Base-by-base conservation (phyloP, 1,284 basidiomycete species). In the Pseudozyma hubeiensis region DNA sequence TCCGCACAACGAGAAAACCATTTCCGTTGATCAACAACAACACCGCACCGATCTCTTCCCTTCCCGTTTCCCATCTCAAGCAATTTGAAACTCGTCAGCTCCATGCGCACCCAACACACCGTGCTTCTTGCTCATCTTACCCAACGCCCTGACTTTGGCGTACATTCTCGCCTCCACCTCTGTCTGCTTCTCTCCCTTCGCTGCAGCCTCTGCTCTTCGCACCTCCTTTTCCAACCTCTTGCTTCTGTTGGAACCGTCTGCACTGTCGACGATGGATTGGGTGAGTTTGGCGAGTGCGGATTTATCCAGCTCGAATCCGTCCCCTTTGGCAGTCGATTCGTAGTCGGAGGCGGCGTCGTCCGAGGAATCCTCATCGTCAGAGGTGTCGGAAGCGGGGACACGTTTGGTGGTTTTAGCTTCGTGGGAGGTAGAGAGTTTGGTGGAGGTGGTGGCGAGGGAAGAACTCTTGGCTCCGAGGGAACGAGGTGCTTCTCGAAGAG, bases 401-500 rank as follows among this genome's bases (percentile, higher is more conserved):
- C 46, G 46, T 17, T 46, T 56, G 24, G 40, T 62, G 47, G 44
- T 64, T n/a, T 40, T 48, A 14, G 46, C 55, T 40, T 51, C 49
- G 5, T 41, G 31, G n/a, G 62, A 17, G 39, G 40, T 44, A 2
- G 45, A 7, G n/a, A 7, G 13, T 13, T 7, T 13, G 30, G 44
- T 41, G 10, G 59, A 31, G 44, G 66, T 31, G 10, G 70, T 30
- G 14, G 66, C 60, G 19, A 64, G 50, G 33, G 58, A 5, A 9
- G 64, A 56, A 13, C 53, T 55, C 61, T 59, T 64, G 19, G 64
- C 62, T 19, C 73, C 67, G 46, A 93, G 88, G 2, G 89, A 86
- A 33, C 88, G 91, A 0, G 97, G 97, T 1, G 96, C 93, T 69
- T 98, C 96, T 39, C 97, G 91, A 53, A 99, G 88, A 0, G 93